Percentiles rank a stretch among this genome's conserved stretches.
phyloP scores from a whole-genome alignment of 139 green algal species.

The Closterium sp. region DNA sequence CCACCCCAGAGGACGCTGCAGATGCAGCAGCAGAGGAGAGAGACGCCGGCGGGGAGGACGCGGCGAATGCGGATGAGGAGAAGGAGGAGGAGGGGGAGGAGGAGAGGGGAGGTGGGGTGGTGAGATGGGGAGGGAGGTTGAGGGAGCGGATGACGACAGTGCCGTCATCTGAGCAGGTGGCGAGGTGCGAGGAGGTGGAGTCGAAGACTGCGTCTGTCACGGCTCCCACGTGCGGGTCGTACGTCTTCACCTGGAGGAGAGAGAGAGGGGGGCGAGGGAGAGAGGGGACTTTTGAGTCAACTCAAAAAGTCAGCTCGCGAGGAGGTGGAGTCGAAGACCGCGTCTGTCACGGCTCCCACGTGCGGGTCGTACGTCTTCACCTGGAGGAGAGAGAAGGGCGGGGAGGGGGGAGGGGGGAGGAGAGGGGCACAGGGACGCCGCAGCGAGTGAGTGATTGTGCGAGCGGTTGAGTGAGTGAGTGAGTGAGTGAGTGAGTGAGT shows the following conservation, averaged over 20 bases:
- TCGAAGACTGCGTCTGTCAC: conserved; percentile 85
- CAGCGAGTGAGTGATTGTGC: neutral
- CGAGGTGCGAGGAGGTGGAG: conserved; percentile 71
- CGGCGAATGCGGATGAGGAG: neutral
- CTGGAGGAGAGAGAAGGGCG: neutral
- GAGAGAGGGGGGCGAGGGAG: neutral
- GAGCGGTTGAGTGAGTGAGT: neutral
- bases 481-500: neutral
- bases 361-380: conserved; percentile 16
- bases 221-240: neutral
- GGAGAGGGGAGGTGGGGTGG: neutral
- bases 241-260: conserved; percentile 7
- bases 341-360: conserved; percentile 61
- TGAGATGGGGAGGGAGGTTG: neutral
- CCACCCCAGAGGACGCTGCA: neutral
- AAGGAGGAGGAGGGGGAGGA: neutral
- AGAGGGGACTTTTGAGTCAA: too few species aligned
- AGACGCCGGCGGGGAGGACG: neutral
- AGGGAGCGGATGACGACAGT: conserved; percentile 63
- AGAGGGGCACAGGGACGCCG: too few species aligned
- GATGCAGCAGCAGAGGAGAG: neutral
- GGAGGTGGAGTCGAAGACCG: conserved; percentile 75
- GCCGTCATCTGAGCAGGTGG: conserved; percentile 77
- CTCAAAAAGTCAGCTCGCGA: conserved; percentile 67
- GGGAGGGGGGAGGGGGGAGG: too few species aligned